Evolutionary conservation across 2,329 filamentous ascomycete species (phyloP).

Genomic region (Aureobasidium lini): DNA sequence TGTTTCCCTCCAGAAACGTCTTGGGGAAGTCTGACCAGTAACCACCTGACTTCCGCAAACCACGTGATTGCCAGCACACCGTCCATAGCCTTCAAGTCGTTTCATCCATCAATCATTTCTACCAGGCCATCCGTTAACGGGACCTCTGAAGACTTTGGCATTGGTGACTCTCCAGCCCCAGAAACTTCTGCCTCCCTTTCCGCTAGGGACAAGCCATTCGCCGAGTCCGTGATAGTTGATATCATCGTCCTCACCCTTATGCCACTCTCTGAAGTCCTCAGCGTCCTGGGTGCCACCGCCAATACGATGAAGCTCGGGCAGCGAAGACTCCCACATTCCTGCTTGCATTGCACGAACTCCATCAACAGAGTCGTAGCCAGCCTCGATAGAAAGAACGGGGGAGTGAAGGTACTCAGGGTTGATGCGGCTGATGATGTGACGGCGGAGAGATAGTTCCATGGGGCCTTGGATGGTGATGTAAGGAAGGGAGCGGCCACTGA

Average conservation of each 20-base stretch:
- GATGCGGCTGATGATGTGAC: conserved; percentile 4
- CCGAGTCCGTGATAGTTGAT: background rate
- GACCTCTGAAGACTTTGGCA: background rate
- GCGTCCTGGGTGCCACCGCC: background rate
- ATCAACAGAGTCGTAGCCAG: background rate
- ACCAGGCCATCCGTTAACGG: background rate
- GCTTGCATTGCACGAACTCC: background rate
- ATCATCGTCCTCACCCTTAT: background rate
- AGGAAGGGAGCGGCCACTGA: background rate
- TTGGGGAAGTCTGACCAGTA: too few species aligned
- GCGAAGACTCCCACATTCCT: background rate
- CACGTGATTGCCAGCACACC: too few species aligned
- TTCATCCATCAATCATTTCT: background rate
- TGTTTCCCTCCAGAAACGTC: too few species aligned
- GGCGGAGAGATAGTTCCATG: background rate
- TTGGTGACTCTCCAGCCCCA: background rate
- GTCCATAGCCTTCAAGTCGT: too few species aligned
- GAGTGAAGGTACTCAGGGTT: background rate
- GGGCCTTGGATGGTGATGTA: conserved; percentile 9
- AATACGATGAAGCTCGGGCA: background rate
- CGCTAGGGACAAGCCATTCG: conserved; percentile 1
- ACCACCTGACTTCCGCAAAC: too few species aligned
- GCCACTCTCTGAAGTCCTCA: background rate
- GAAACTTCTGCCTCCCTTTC: background rate
- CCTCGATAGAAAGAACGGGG: background rate